Percentiles rank a stretch among this genome's conserved stretches.
Conservation (phyloP, 2,329 filamentous ascomycete genomes). For the Neofusicoccum parvum region DNA sequence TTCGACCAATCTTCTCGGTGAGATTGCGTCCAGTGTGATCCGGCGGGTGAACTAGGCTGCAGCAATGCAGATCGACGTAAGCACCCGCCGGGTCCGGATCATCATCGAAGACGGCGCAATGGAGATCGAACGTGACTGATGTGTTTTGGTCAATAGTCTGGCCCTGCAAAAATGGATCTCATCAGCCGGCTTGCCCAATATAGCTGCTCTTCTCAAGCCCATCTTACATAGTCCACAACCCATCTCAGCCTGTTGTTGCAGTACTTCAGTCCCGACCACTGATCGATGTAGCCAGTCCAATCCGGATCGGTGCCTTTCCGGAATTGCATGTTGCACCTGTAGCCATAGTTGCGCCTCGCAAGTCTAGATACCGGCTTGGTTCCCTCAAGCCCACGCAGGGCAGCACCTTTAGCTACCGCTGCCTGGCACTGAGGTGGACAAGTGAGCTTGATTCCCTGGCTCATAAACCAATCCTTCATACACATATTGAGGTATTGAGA, state of each 20-base stretch:
- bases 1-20: too few relatives aligned
- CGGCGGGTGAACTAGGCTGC: too few relatives aligned
- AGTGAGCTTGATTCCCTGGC: constrained; percentile 12
- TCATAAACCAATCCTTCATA: constrained; percentile 11
- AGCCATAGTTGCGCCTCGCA: constrained; percentile 7
- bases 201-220: too few relatives aligned
- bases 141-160: too few relatives aligned
- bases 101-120: too few relatives aligned
- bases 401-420: neutral
- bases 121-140: too few relatives aligned
- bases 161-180: too few relatives aligned
- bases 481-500: constrained; percentile 11
- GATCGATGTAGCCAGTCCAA: neutral
- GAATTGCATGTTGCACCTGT: neutral
- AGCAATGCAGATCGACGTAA: too few relatives aligned
- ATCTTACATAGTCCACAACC: neutral
- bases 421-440: constrained; percentile 14
- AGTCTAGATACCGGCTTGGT: neutral
- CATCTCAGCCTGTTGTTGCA: neutral
- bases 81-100: too few relatives aligned
- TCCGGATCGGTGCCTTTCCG: neutral
- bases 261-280: neutral
- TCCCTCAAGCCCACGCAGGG: neutral
- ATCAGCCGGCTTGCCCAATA: too few relatives aligned
- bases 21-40: too few relatives aligned